A percentile compares a stretch with the other conserved stretches of the same genome.
phyloP scores from a whole-genome alignment of 768 basidiomycete genomes.

The Mycena rosella region DNA sequence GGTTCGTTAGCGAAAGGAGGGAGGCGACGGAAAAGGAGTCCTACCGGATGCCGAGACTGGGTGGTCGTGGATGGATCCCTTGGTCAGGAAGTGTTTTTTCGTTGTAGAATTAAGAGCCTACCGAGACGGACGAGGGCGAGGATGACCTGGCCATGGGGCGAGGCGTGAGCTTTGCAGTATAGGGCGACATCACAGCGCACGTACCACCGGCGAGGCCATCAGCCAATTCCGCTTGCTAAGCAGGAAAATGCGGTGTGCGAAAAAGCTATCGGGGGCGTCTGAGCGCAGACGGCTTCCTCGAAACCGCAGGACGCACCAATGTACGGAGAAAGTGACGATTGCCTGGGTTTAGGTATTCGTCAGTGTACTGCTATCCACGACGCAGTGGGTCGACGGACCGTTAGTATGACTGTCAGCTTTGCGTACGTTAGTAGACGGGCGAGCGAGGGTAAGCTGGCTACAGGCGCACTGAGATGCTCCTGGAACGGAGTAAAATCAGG shows the following conservation, averaged over 20 bases:
- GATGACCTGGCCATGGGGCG: constrained; percentile 34
- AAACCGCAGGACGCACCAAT: constrained; percentile 52
- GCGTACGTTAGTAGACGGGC: not conserved
- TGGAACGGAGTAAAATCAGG: constrained; percentile 27
- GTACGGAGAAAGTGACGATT: constrained; percentile 62
- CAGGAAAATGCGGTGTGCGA: constrained; percentile 9
- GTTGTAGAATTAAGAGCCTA: constrained; percentile 3
- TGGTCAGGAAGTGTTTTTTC: too few relatives aligned
- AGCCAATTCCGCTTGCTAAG: constrained; percentile 52
- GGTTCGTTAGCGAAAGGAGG: not conserved
- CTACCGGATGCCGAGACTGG: constrained; percentile 34
- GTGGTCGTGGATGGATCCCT: too few relatives aligned
- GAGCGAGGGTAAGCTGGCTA: too few relatives aligned
- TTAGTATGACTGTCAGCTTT: constrained; percentile 52
- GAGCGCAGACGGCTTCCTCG: not conserved
- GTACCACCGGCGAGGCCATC: constrained; percentile 51
- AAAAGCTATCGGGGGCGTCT: constrained; percentile 6
- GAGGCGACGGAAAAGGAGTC: not conserved
- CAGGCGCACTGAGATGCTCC: constrained; percentile 54
- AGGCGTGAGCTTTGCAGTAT: not conserved
- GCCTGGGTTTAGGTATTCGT: constrained; percentile 47
- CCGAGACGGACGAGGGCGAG: constrained; percentile 50
- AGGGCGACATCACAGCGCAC: constrained; percentile 4
- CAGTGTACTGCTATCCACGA: not conserved
- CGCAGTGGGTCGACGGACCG: constrained; percentile 41